Conservation (phyloP, 495 filamentous ascomycete species). For the Podospora pseudoanserina region DNA sequence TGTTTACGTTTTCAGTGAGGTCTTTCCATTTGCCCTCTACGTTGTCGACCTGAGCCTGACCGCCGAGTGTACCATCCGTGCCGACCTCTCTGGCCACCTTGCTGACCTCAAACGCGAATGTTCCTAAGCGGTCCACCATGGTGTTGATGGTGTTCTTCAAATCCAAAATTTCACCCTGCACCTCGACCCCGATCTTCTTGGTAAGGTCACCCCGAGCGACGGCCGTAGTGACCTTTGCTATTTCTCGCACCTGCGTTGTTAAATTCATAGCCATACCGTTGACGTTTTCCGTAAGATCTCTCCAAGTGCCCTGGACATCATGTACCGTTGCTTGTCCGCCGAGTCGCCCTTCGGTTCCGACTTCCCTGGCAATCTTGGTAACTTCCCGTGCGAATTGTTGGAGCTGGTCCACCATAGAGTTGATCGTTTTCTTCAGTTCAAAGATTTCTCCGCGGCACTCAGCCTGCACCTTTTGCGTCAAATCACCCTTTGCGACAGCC, state of each 20-base stretch:
- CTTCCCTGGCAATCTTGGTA: conserved; percentile 94
- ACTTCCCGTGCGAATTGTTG: conserved; percentile 97
- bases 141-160: conserved; percentile 98
- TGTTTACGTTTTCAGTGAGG: conserved; percentile 90
- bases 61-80: conserved; percentile 92
- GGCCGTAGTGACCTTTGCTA: conserved; percentile 95
- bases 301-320: conserved; percentile 97
- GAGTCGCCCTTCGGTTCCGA: conserved; percentile 92
- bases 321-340: conserved; percentile 96
- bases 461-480: conserved; percentile 95
- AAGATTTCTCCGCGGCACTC: conserved; percentile 96
- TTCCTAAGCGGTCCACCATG: conserved; percentile 97
- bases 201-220: conserved; percentile 93
- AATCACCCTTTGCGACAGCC: conserved; percentile 90
- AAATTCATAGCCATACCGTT: conserved; percentile 99
- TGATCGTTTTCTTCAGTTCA: conserved; percentile 94
- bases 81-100: conserved; percentile 98
- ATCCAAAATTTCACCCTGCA: conserved; percentile 90
- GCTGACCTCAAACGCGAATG: conserved; percentile 97
- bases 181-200: conserved; percentile 93
- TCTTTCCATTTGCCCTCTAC: conserved; percentile 99
- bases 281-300: conserved; percentile 94
- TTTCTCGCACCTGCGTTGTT: conserved; percentile 96
- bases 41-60: conserved; percentile 93
- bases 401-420: conserved; percentile 97